Percentiles rank a stretch among this genome's conserved stretches.
phyloP scores from a whole-genome alignment of 768 basidiomycete species.

The Tricholoma furcatifolium region DNA sequence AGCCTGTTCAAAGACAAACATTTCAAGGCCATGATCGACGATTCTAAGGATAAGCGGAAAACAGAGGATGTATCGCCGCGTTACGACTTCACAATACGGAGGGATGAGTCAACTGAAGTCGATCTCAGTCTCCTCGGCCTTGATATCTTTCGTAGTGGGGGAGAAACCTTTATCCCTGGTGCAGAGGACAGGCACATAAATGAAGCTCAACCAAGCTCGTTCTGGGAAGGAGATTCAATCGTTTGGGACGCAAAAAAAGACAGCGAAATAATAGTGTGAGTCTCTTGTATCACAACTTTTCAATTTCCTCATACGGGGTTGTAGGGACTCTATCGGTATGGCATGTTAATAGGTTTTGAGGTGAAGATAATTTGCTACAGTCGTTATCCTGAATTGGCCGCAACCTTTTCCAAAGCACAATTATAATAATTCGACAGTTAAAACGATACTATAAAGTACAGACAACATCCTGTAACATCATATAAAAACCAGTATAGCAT shows the following conservation, averaged over 20 bases:
- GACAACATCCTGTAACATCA: not conserved
- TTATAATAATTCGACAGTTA: not conserved
- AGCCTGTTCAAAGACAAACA: constrained; percentile 45
- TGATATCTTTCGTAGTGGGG: constrained; percentile 19
- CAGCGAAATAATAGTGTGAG: constrained; percentile 1
- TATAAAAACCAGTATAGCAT: not conserved
- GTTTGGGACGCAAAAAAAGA: not conserved
- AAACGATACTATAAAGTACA: too few relatives aligned
- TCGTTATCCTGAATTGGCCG: not conserved
- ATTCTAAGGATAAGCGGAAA: constrained; percentile 17
- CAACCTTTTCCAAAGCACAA: not conserved
- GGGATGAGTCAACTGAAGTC: constrained; percentile 18
- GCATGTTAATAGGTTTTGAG: constrained; percentile 2
- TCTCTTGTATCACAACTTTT: not conserved
- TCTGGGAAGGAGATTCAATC: constrained; percentile 18
- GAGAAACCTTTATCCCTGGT: constrained; percentile 5
- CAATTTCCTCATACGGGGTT: not conserved
- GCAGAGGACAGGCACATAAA: constrained; percentile 1
- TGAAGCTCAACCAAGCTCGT: constrained; percentile 11
- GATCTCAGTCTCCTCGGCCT: constrained; percentile 22
- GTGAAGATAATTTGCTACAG: not conserved
- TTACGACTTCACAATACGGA: not conserved
- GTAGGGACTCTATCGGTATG: constrained; percentile 6
- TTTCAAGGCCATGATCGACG: constrained; percentile 44
- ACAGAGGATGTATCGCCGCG: not conserved